Evolutionary conservation across 768 basidiomycete species (phyloP).

Genomic region (Lactarius sp.): DNA sequence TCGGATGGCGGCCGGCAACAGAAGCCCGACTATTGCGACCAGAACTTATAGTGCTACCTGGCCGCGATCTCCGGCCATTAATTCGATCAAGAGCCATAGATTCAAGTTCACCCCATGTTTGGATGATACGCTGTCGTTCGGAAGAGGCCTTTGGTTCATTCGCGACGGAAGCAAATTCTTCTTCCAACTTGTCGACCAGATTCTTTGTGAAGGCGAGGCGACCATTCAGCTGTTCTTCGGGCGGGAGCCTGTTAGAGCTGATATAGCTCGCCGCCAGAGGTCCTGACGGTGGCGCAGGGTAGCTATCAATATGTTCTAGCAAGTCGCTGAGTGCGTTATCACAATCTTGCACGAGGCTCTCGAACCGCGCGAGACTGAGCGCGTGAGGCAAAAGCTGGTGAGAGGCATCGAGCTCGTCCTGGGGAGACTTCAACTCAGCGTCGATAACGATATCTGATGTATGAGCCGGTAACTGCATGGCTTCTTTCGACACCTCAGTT

Average conservation of each 20-base stretch:
- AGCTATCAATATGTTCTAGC: conserved; percentile 82
- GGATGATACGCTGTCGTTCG: conserved; percentile 63
- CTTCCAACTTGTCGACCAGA: conserved; percentile 44
- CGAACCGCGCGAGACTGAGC: conserved; percentile 50
- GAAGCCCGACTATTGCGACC: conserved; percentile 55
- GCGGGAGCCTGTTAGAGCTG: conserved; percentile 39
- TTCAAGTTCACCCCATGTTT: conserved; percentile 76
- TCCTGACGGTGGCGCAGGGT: conserved; percentile 54
- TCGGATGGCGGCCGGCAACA: conserved; percentile 26
- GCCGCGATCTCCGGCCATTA: conserved; percentile 55
- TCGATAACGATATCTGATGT: conserved; percentile 40
- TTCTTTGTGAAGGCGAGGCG: conserved; percentile 61
- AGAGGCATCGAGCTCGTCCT: conserved; percentile 51
- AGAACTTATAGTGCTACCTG: conserved; percentile 62
- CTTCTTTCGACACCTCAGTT: conserved; percentile 41
- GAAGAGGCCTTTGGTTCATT: conserved; percentile 56
- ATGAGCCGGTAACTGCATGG: conserved; percentile 43
- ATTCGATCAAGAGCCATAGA: conserved; percentile 76
- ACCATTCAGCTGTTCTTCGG: conserved; percentile 62
- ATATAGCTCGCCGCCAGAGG: conserved; percentile 48
- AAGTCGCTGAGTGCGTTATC: conserved; percentile 80
- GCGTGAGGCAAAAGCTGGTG: conserved; percentile 47
- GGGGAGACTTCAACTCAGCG: conserved; percentile 58
- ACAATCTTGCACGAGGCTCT: conserved; percentile 46
- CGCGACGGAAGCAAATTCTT: conserved; percentile 39